A percentile compares a stretch with the other conserved stretches of the same genome.
These are phyloP conservation scores for Meyerozyma sp. DNA, from an alignment of 1,139 yeast genomes.

Conservation along the genomic window DNA sequence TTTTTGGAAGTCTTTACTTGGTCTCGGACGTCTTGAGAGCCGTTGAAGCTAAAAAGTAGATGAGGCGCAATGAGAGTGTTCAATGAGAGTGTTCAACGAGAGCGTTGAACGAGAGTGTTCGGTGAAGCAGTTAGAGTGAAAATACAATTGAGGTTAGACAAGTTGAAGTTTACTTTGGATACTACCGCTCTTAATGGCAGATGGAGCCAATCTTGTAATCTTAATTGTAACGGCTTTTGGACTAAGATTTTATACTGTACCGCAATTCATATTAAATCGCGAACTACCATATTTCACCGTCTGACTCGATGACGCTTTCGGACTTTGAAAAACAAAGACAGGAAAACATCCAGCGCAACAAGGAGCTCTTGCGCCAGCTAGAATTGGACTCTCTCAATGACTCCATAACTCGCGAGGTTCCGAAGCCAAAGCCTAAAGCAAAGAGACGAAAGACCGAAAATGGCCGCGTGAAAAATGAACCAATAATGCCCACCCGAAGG, in stretches of 20 bases:
- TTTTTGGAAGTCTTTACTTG: constrained; percentile 78
- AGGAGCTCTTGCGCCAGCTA: constrained; percentile 32
- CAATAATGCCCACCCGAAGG: constrained; percentile 49
- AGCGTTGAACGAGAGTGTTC: too few species aligned
- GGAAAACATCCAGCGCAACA: constrained; percentile 37
- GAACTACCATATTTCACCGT: not conserved
- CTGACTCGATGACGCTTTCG: constrained; percentile 1
- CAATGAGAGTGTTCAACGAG: too few species aligned
- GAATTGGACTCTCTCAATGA: constrained; percentile 31
- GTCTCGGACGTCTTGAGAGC: constrained; percentile 61
- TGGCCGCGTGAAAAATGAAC: constrained; percentile 16
- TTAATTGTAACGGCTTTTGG: too few species aligned
- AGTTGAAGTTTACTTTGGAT: too few species aligned
- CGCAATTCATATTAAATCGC: not conserved
- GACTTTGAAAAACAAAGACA: constrained; percentile 4
- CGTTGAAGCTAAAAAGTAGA: not conserved
- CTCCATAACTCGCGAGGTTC: constrained; percentile 26
- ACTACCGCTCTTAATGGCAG: too few species aligned
- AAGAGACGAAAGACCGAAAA: constrained; percentile 16
- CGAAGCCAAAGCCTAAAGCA: constrained; percentile 9
- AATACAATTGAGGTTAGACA: too few species aligned
- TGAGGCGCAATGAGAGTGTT: not conserved
- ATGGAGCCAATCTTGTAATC: too few species aligned
- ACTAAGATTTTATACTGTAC: too few species aligned
- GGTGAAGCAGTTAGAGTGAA: too few species aligned